Conservation (phyloP, 352 stramenopile species). For the Globisporangium splendens region DNA sequence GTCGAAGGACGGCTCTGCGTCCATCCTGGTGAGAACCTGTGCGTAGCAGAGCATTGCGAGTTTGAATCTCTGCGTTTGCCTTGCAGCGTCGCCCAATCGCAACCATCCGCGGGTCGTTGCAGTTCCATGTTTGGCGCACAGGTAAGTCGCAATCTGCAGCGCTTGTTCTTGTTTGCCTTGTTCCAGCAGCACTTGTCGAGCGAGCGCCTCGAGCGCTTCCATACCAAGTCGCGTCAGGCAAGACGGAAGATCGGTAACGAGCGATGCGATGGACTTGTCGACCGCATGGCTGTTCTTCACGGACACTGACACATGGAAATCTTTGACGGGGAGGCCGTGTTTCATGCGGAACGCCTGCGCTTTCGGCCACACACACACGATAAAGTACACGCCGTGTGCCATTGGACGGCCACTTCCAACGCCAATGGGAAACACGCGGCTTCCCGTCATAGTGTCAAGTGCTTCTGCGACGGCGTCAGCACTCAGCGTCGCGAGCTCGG, state of each 20-base stretch:
- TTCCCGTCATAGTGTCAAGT: slow-evolving; percentile 14
- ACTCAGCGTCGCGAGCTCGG: slow-evolving; percentile 29
- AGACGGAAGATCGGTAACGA: slow-evolving; percentile 13
- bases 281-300: slow-evolving; percentile 39
- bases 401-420: slow-evolving; percentile 20
- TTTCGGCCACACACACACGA: slow-evolving; percentile 61
- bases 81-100: slow-evolving; percentile 26
- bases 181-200: slow-evolving; percentile 28
- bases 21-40: not conserved
- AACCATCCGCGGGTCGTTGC: slow-evolving; percentile 28
- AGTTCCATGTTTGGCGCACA: slow-evolving; percentile 15
- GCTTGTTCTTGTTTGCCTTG: slow-evolving; percentile 14
- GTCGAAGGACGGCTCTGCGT: too few species aligned
- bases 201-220: slow-evolving; percentile 26
- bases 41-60: slow-evolving; percentile 39
- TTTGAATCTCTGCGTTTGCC: slow-evolving; percentile 19
- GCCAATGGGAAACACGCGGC: slow-evolving; percentile 38
- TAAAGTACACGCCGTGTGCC: slow-evolving; percentile 33
- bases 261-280: slow-evolving; percentile 38
- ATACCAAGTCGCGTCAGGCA: slow-evolving; percentile 20
- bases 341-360: slow-evolving; percentile 40
- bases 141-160: slow-evolving; percentile 22
- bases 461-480: slow-evolving; percentile 26
- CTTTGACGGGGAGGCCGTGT: slow-evolving; percentile 33
- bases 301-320: slow-evolving; percentile 56